Evolutionary conservation across 345 rosid species (phyloP).

Genomic region (Citrus medica): DNA sequence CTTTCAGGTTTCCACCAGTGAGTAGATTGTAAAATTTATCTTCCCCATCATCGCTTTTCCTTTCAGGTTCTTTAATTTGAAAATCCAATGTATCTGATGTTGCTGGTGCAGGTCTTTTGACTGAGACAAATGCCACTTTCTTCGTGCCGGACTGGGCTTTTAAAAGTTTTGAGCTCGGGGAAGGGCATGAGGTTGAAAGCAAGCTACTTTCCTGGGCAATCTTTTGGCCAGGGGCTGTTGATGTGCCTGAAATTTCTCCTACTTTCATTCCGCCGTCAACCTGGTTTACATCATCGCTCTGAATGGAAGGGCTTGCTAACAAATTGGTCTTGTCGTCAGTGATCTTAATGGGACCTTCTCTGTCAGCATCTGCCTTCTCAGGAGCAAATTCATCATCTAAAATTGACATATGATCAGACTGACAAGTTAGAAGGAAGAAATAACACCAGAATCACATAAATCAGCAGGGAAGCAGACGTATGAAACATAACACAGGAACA

Average conservation of each 20-base stretch:
- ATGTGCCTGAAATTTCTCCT: slow-evolving; percentile 12
- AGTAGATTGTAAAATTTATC: slow-evolving; percentile 48
- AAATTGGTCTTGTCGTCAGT: slow-evolving; percentile 4
- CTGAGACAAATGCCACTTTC: slow-evolving; percentile 64
- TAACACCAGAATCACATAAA: neutral
- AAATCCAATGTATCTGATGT: slow-evolving; percentile 18
- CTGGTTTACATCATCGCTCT: slow-evolving; percentile 1
- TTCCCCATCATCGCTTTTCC: slow-evolving; percentile 18
- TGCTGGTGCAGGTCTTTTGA: slow-evolving; percentile 45
- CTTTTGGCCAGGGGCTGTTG: slow-evolving; percentile 2
- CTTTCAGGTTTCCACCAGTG: slow-evolving; percentile 35
- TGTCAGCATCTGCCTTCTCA: slow-evolving; percentile 17
- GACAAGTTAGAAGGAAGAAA: neutral
- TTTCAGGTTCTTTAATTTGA: slow-evolving; percentile 15
- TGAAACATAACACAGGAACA: neutral
- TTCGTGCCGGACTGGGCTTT: slow-evolving; percentile 18
- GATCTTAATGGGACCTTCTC: slow-evolving; percentile 18
- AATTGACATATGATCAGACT: neutral
- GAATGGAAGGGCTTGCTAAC: slow-evolving; percentile 5
- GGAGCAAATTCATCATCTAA: slow-evolving; percentile 26
- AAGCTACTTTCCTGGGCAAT: slow-evolving; percentile 7
- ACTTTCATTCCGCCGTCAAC: slow-evolving; percentile 19
- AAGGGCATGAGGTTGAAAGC: slow-evolving; percentile 11
- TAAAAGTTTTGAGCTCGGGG: slow-evolving; percentile 6
- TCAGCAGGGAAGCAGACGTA: neutral